Base-by-base conservation (phyloP, 1,284 basidiomycete species). In the Neonothopanus nambi region DNA sequence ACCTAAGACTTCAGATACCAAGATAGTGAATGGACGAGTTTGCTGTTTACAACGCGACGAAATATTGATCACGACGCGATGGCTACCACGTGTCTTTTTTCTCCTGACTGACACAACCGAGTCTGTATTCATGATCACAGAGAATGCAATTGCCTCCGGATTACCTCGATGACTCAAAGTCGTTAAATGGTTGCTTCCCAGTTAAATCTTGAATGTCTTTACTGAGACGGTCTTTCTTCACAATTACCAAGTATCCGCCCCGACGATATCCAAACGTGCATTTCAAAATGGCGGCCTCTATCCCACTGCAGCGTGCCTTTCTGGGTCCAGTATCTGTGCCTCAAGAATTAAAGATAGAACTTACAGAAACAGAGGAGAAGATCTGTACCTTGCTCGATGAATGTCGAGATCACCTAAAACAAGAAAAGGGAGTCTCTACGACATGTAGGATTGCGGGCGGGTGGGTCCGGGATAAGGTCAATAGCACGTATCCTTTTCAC, bases 391-490 rank as follows among this genome's bases (percentile, higher is more conserved):
- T 93, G 9, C 75, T 93, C 40, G 82, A 91, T 63, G 81, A 84
- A 55, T 93, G 86, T 62, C 81, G 82, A 15, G 69, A 67, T 8
- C 68, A 80, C 56, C 72, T 88, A 58, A 75, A 73, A 51, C 64
- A 71, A 44, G 71, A 81, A n/a, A 73, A 80, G 55, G 77, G 72
- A 26, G 76, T 78, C 51, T 70, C 67, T 59, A 95, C 77, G 51
- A 75, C 84, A 17, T 95, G 93, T 66, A 80, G 94, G 60, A 91
- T 96, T 52, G 95, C 93, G 8, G 95, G 95, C 33, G 95, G 95
- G 28, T 98, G 95, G 95, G 95, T 98, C 40, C 78, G 95, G 62
- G 96, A 99, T 73, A 99, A 99, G 86, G 94, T 93, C 61, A 70
- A 59, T 65, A 52, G 35, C 43, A 37, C 41, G 47, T 48, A 72